Evolutionary conservation across 768 basidiomycete genomes (phyloP).

Genomic region (Panaeolus papilionaceus): DNA sequence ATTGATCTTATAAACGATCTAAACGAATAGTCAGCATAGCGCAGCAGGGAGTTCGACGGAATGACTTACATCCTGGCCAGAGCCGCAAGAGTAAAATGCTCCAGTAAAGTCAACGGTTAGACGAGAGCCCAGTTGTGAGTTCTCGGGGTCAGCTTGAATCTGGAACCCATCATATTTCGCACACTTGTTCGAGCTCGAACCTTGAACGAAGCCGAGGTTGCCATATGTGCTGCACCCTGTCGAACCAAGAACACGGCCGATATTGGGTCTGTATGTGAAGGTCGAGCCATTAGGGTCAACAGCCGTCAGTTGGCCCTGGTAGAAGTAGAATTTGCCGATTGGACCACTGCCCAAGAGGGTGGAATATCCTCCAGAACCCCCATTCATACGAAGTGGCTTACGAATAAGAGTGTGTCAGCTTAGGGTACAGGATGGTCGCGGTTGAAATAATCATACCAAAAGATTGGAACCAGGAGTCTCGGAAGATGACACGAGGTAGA

Average conservation of each 20-base stretch:
- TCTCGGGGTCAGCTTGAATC: slow-evolving; percentile 35
- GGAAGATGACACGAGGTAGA: slow-evolving; percentile 40
- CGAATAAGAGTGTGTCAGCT: not conserved
- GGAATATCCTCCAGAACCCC: slow-evolving; percentile 30
- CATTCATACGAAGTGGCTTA: slow-evolving; percentile 38
- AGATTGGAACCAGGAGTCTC: slow-evolving; percentile 31
- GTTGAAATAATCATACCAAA: slow-evolving; percentile 25
- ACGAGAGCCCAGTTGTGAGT: slow-evolving; percentile 35
- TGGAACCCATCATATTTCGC: slow-evolving; percentile 33
- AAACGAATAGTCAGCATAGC: not conserved
- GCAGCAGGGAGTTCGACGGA: not conserved
- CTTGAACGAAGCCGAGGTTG: slow-evolving; percentile 32
- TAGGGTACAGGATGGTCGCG: not conserved
- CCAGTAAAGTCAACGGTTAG: slow-evolving; percentile 35
- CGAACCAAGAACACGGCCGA: slow-evolving; percentile 28
- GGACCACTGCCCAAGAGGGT: slow-evolving; percentile 34
- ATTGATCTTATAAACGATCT: not conserved
- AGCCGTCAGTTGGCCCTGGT: slow-evolving; percentile 31
- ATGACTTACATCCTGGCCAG: slow-evolving; percentile 32
- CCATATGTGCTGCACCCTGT: slow-evolving; percentile 36
- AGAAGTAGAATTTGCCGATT: slow-evolving; percentile 40
- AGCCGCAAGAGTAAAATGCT: slow-evolving; percentile 38
- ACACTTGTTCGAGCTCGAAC: slow-evolving; percentile 39
- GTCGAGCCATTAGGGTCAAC: slow-evolving; percentile 26
- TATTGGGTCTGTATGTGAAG: slow-evolving; percentile 25